Conservation (phyloP, 2,329 filamentous ascomycete species). For the Colletotrichum coccodes region DNA sequence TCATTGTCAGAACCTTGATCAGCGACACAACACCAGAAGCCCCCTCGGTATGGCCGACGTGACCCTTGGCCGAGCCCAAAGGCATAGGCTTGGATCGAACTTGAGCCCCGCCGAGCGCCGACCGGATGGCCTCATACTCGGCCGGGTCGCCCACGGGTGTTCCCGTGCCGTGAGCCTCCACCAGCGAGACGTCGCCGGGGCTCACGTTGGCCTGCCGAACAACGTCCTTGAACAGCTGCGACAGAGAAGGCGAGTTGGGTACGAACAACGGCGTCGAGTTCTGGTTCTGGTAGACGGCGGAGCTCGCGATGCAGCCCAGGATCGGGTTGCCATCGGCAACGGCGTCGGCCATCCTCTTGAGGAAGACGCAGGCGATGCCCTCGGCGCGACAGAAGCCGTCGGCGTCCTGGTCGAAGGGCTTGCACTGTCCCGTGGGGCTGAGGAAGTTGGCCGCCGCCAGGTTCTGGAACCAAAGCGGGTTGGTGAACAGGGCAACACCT, state of each 20-base stretch:
- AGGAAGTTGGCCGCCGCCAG: conserved; percentile 39
- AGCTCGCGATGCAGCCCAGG: conserved; percentile 49
- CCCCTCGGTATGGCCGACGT: conserved; percentile 52
- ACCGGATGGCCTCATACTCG: conserved; percentile 61
- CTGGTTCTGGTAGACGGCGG: conserved; percentile 53
- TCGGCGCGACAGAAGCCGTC: conserved; percentile 64
- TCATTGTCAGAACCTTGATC: conserved; percentile 40
- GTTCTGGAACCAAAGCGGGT: conserved; percentile 6
- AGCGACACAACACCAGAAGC: conserved; percentile 38
- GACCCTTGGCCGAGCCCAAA: conserved; percentile 35
- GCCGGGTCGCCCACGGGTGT: conserved; percentile 53
- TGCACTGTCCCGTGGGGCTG: conserved; percentile 44
- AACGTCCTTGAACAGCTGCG: conserved; percentile 59
- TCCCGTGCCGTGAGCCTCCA: conserved; percentile 58
- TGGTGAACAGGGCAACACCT: conserved; percentile 47
- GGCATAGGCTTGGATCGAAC: not conserved
- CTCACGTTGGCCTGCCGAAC: conserved; percentile 45
- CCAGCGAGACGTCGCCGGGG: conserved; percentile 5
- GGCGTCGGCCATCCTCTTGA: conserved; percentile 59
- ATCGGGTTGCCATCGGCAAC: conserved; percentile 57
- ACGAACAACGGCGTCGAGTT: conserved; percentile 43
- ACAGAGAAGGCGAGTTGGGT: conserved; percentile 34
- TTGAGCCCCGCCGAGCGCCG: conserved; percentile 48
- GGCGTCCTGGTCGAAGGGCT: conserved; percentile 43
- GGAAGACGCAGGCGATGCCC: conserved; percentile 52